These are phyloP conservation scores for Chaetomidium leptoderma DNA, from an alignment of 495 filamentous ascomycete species.

Conservation along the genomic window DNA sequence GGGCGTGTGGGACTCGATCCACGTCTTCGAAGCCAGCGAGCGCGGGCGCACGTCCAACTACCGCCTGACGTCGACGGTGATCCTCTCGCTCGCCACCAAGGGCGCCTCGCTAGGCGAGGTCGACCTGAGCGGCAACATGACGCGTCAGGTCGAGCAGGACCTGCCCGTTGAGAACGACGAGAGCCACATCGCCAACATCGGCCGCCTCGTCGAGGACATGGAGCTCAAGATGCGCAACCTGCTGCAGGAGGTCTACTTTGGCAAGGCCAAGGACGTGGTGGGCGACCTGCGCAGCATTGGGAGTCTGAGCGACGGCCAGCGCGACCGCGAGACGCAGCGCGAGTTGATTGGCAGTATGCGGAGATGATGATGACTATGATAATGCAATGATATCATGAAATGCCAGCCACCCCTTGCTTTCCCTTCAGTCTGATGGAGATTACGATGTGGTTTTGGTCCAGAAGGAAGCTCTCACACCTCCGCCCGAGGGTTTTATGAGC, in stretches of 20 bases:
- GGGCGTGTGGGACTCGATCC: constrained; percentile 95
- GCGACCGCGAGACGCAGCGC: constrained; percentile 77
- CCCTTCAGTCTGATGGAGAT: neutral
- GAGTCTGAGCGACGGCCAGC: constrained; percentile 77
- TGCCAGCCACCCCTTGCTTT: neutral
- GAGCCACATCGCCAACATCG: constrained; percentile 94
- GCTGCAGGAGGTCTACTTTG: constrained; percentile 98
- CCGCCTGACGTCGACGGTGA: constrained; percentile 96
- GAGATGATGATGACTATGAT: constrained; percentile 18
- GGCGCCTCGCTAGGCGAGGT: constrained; percentile 75
- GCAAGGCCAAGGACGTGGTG: constrained; percentile 99
- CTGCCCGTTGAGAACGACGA: constrained; percentile 83
- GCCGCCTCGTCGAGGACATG: constrained; percentile 96
- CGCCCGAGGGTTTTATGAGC: no score
- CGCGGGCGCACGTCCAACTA: constrained; percentile 88
- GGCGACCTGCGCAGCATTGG: constrained; percentile 90
- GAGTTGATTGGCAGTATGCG: constrained; percentile 83
- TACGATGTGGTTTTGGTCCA: neutral
- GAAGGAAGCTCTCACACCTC: neutral
- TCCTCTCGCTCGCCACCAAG: constrained; percentile 74
- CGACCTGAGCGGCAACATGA: constrained; percentile 97
- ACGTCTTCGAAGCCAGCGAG: constrained; percentile 95
- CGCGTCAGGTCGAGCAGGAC: constrained; percentile 88
- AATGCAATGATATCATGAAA: neutral
- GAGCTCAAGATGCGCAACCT: constrained; percentile 99